Base-by-base conservation (phyloP, 2,329 filamentous ascomycete species). In the Trichoderma aggressivum region DNA sequence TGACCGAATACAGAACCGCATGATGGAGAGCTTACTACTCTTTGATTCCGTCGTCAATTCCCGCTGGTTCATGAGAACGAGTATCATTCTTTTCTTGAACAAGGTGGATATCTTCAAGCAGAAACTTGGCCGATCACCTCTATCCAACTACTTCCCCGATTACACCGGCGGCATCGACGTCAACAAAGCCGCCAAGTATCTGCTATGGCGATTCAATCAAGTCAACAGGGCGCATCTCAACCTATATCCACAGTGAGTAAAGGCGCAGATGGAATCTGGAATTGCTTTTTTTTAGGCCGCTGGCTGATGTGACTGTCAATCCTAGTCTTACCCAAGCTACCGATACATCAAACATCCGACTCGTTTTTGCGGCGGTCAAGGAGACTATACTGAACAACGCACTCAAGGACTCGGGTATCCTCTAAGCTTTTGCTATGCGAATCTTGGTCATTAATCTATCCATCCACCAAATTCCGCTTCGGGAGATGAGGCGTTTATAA, bases 21-120 rank as follows among this genome's bases (percentile, higher is more conserved):
- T 99, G 96, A 97, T 98, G 94, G 96, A 99, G 82, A 97, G 94
- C 79, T 82, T 99, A 66, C 89, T 98, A 18, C 87, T 99, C 5
- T 99, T 99, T 80, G 96, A 99, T 82, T 98, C 95, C 1, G 96
- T 99, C 5, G 96, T 99, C 76, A 99, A 99, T 83, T 98, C 96
- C 36, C 88, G 96, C 76, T 99, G 96, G 96, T 99, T 99, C 82
- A 97, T 98, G 92, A 88, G 96, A 76, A 99, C 96, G 14, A 98
- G 94, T 79, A 99, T 99, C 79, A 98, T 99, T 78, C 86, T 99
- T 71, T 99, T 99, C 84, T 87, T 99, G 73, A 99, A 99, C 86
- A 99, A 99, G 82, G 96, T 99, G 75, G 96, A 99, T 84, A 89
- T 99, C 71, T 99, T 99, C 87, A 95, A 96, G 81, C 91, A 94